Evolutionary conservation across 805 yeast genomes (phyloP), one percentile per base, ranked within the genome.

Genomic region (Starmerella floris): DNA sequence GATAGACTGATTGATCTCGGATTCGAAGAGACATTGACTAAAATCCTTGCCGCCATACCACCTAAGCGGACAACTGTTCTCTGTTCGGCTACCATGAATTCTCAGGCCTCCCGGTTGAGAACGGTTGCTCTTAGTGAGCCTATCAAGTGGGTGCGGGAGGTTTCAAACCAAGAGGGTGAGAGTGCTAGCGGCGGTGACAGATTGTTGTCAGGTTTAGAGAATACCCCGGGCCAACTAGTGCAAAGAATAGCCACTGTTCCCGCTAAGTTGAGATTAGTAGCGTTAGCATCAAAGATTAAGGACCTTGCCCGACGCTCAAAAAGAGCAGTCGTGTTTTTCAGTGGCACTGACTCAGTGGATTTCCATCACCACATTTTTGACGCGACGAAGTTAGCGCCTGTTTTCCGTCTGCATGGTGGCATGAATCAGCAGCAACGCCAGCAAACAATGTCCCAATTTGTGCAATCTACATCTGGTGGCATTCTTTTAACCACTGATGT

Each of bases 311-410:
- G 42, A 17, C 39, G 42, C n/a, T 15, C 50, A 6, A 60, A 60
- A 10, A 50, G 58, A 2, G 53, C 57, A 15, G 78, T 91, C 58
- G 84, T 91, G 0, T 91, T 91, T 60, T 72, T 87, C 50, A 81
- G 95, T 13, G 88, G 98, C 64, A 77, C 97, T 0, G 97, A 88
- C 58, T 81, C 95, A n/a, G 97, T 93, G 20, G 87, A 91, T 52
- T 91, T 82, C 65, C 95, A 91, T 62, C 84, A 76, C 60, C 72
- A 74, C 36, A 79, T 76, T 0, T 76, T 93, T 51, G 70, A 82
- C 1, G 68, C 79, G 43, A 71, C 68, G 35, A 83, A 83, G 9
- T 44, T 58, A 0, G 61, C 67, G 34, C 65, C 74, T 0, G 69
- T 73, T 41, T 76, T 70, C 59, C 83, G 83, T 51, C 68, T 91